Base-by-base conservation (phyloP, 73 alveolate species). In the Paramecium caudatum region DNA sequence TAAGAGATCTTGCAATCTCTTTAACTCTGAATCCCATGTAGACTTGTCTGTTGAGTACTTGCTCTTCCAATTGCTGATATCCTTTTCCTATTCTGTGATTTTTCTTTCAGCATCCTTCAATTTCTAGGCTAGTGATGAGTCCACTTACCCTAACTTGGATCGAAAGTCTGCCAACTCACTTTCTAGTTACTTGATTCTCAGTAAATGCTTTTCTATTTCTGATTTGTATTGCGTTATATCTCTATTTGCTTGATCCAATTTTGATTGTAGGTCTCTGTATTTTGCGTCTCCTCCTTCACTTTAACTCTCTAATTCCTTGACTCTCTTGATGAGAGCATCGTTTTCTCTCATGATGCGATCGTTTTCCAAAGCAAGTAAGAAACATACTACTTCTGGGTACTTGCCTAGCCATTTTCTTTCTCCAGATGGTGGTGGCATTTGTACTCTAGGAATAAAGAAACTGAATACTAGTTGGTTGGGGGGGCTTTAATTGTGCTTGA, bases 391-490 rank as follows among this genome's bases (percentile, higher is more conserved):
- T 45, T 74, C 88, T 37, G 88, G 88, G 47, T 74, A 27, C 55
- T 74, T 74, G 17, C 88, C 88, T 41, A 74, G 16, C 88, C 88
- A 74, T 74, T 74, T 74, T 74, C 88, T 74, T 27, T 74, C 88
- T 15, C 68, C 68, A 19, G 88, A 39, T 15, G 68, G 62, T 74
- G 88, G 88, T 1, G 62, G 10, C 47, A 30, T 65, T 33, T 65
- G 30, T 25, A 65, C 50, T 32, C 65, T 74, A 34, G 39, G n/a
- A 25, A 65, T 33, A 65, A 65, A 33, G 32, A 41, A 65, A 65
- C 47, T 65, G 19, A 34, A 15, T 37, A 39, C 65, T 21, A 30
- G 8, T 16, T 19, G 3, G 68, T 43, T 16, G 88, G 43, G 13
- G 39, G 46, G 16, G 69, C 47, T 36, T 36, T 41, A 10, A 37